Evolutionary conservation across 768 basidiomycete genomes (phyloP), one percentile per base, ranked within the genome.

Genomic region (Cantharellus anzutake): DNA sequence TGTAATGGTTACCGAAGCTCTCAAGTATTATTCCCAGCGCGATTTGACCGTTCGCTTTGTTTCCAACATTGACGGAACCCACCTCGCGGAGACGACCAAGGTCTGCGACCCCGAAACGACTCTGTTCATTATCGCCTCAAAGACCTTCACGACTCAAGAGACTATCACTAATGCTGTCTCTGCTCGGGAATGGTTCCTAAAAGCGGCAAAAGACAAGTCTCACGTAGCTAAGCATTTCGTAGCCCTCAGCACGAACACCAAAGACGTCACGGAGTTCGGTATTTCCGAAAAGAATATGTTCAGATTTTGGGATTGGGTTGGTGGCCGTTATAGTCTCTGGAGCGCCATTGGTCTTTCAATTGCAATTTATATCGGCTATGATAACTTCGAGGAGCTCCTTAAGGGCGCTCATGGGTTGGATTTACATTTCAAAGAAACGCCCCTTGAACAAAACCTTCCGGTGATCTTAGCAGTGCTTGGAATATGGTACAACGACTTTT

Each of bases 261-360:
- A 83, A 68, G 90, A 87, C 5, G 96, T 98, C 60, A 86, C 88
- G 16, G 81, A 77, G 2, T 99, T 99, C 67, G 96, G 96, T 48
- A 99, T 99, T 67, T 76, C 84, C 52, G 71, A 82, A 62, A 78
- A 78, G 65, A 97, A 97, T 75, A 99, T 99, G 93, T 99, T 99
- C 81, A 83, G 86, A 69, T 98, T 99, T 81, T 99, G 94, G 94
- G 96, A 98, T 72, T 99, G 96, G 96, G 96, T 99, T 63, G 96
- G 96, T 63, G 96, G 96, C 37, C 81, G 94, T 63, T 99, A 99
- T 79, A 91, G 86, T 66, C 77, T 99, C 64, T 98, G 96, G 94
- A 92, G 89, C 63, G 94, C 96, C 39, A 97, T 99, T 65, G 96
- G 96, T 61, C 77, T 98, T 61, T 87, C 88, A 51, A 98, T 99